Conservation (phyloP, 495 filamentous ascomycete genomes). For the Aspergillus asperescens region DNA sequence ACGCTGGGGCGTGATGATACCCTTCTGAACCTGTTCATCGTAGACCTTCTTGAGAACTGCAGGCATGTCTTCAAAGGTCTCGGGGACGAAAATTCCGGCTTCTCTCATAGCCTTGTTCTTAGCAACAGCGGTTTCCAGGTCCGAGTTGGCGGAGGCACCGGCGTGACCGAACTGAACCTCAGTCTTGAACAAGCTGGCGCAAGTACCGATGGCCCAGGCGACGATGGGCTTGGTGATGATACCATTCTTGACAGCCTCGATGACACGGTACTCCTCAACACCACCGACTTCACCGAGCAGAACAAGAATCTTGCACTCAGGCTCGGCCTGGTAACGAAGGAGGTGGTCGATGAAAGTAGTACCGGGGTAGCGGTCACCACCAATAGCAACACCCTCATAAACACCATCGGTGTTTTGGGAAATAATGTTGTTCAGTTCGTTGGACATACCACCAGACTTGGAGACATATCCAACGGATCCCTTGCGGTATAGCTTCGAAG, state of each 20-base stretch:
- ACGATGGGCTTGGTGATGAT: slow-evolving; percentile 96
- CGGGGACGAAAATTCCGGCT: slow-evolving; percentile 87
- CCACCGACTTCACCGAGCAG: slow-evolving; percentile 97
- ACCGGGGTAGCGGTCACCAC: slow-evolving; percentile 96
- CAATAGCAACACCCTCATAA: slow-evolving; percentile 97
- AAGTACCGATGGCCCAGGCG: slow-evolving; percentile 98
- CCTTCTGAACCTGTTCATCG: slow-evolving; percentile 73
- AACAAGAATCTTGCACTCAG: slow-evolving; percentile 93
- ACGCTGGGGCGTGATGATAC: slow-evolving; percentile 73
- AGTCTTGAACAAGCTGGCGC: slow-evolving; percentile 99
- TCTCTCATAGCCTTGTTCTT: slow-evolving; percentile 98
- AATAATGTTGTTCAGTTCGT: slow-evolving; percentile 99
- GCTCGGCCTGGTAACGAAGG: slow-evolving; percentile 89
- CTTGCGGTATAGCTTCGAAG: slow-evolving; percentile 98
- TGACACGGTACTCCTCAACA: slow-evolving; percentile 99
- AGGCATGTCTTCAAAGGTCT: slow-evolving; percentile 96
- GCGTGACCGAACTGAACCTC: slow-evolving; percentile 99
- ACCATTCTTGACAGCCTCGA: slow-evolving; percentile 93
- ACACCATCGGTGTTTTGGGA: slow-evolving; percentile 93
- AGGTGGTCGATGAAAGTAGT: slow-evolving; percentile 99
- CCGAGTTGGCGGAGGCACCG: slow-evolving; percentile 96
- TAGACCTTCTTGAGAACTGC: slow-evolving; percentile 69
- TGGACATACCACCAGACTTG: slow-evolving; percentile 99
- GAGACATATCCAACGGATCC: slow-evolving; percentile 98
- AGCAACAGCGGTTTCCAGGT: slow-evolving; percentile 90